A percentile compares a stretch with the other conserved stretches of the same genome.
Conservation (phyloP, 106 monocot genomes). For the Vanilla planifolia region DNA sequence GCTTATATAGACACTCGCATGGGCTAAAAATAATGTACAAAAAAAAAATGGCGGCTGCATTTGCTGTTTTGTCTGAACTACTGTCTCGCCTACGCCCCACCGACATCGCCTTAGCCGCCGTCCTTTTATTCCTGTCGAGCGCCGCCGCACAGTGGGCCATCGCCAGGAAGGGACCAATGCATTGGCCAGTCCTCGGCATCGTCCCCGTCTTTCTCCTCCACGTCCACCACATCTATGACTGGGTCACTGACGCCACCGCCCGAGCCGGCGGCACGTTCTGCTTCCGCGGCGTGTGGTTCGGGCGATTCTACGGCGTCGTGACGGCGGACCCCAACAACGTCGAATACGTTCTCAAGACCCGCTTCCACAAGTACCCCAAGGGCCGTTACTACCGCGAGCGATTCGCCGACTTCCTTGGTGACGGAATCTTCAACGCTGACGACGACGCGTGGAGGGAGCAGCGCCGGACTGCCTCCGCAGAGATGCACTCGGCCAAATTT, state of each 20-base stretch:
- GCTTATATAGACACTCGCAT: no score
- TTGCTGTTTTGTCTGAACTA: background rate
- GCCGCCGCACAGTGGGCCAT: constrained; percentile 21
- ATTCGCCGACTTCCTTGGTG: constrained; percentile 76
- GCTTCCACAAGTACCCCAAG: constrained; percentile 89
- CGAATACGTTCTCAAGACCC: constrained; percentile 76
- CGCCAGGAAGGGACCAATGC: constrained; percentile 53
- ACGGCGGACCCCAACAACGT: constrained; percentile 59
- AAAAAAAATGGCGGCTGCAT: no score
- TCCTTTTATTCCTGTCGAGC: constrained; percentile 38
- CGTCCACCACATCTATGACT: constrained; percentile 52
- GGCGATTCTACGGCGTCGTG: constrained; percentile 39
- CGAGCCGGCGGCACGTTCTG: constrained; percentile 59
- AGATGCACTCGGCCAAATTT: constrained; percentile 78
- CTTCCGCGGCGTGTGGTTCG: constrained; percentile 66
- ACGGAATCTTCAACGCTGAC: constrained; percentile 97
- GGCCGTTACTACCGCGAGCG: constrained; percentile 73
- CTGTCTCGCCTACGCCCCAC: background rate
- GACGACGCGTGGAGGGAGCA: constrained; percentile 60
- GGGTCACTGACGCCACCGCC: constrained; percentile 34
- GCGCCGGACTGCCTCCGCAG: constrained; percentile 56
- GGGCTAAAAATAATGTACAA: no score
- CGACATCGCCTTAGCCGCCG: constrained; percentile 29
- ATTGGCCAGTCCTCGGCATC: constrained; percentile 74
- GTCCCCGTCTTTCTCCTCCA: constrained; percentile 46